These are phyloP conservation scores for Erythrobasidium hasegawianum DNA, from an alignment of 1,284 basidiomycete species.

Conservation along the genomic window DNA sequence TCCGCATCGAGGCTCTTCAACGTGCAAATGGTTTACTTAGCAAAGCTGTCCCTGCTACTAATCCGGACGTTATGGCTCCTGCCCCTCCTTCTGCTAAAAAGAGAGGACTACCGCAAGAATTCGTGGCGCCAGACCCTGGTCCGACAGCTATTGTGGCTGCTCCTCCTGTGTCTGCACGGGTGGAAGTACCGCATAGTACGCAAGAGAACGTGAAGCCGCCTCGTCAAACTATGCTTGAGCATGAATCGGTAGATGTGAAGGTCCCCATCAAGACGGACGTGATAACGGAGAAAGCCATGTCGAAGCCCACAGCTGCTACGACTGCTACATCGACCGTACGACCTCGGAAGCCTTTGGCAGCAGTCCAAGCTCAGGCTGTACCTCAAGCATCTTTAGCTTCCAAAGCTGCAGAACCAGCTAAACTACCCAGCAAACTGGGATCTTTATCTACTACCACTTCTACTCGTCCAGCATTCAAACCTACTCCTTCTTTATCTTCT, in stretches of 20 bases:
- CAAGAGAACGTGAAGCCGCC: not conserved
- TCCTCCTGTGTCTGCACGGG: no score
- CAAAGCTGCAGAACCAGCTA: not conserved
- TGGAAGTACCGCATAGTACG: not conserved
- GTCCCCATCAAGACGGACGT: not conserved
- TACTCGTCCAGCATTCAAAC: not conserved
- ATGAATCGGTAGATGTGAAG: not conserved
- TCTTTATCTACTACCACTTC: not conserved
- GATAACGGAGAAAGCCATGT: not conserved
- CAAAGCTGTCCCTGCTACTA: not conserved
- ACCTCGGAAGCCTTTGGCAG: not conserved
- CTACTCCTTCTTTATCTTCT: constrained; percentile 4
- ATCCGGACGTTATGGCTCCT: constrained; percentile 10
- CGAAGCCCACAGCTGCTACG: not conserved
- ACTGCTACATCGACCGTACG: not conserved
- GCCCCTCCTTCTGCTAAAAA: constrained; percentile 16
- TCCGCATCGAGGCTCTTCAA: constrained; percentile 18
- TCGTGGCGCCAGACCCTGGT: constrained; percentile 26
- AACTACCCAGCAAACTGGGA: not conserved
- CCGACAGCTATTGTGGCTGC: constrained; percentile 2
- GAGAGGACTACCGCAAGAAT: constrained; percentile 19
- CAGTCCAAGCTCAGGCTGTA: constrained; percentile 6
- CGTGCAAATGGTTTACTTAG: constrained; percentile 15
- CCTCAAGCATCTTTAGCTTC: not conserved
- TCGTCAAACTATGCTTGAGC: not conserved